phyloP scores from a whole-genome alignment of 2,329 filamentous ascomycete genomes.

The Penicillium sp. region DNA sequence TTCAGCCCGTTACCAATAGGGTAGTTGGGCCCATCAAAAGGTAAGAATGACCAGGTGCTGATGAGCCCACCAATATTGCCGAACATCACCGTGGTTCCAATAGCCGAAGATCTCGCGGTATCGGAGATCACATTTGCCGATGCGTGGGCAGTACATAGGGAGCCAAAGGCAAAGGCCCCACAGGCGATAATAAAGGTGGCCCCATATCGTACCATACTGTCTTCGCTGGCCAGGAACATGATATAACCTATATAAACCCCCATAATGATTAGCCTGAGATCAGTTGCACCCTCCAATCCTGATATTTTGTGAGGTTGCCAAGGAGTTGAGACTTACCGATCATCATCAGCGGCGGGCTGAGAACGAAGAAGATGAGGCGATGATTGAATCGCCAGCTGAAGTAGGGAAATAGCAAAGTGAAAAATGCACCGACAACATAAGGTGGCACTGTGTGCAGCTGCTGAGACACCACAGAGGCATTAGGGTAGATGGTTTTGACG shows the following conservation, averaged over 20 bases:
- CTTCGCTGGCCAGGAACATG: constrained; percentile 62
- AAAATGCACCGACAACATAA: constrained; percentile 65
- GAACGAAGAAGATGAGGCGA: constrained; percentile 60
- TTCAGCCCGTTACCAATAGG: constrained; percentile 71
- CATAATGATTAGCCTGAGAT: neutral
- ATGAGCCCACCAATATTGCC: constrained; percentile 70
- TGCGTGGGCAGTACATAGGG: constrained; percentile 64
- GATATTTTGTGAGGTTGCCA: neutral
- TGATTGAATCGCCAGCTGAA: constrained; percentile 60
- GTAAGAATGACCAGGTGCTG: constrained; percentile 63
- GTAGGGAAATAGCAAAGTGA: constrained; percentile 61
- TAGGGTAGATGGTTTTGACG: constrained; percentile 64
- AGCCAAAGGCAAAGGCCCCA: constrained; percentile 62
- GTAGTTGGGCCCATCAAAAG: constrained; percentile 63
- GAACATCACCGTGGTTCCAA: constrained; percentile 67
- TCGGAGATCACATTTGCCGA: constrained; percentile 70
- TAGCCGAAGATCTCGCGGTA: constrained; percentile 64
- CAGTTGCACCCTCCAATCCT: neutral
- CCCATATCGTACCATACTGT: constrained; percentile 59
- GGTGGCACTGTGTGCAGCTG: constrained; percentile 70
- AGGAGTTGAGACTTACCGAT: constrained; percentile 33
- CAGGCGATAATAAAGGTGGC: constrained; percentile 67
- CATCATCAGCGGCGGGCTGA: constrained; percentile 63
- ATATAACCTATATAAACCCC: constrained; percentile 50
- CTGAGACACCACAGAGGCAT: constrained; percentile 56